Evolutionary conservation across 345 rosid genomes (phyloP).

Genomic region (Reutealis trisperma): DNA sequence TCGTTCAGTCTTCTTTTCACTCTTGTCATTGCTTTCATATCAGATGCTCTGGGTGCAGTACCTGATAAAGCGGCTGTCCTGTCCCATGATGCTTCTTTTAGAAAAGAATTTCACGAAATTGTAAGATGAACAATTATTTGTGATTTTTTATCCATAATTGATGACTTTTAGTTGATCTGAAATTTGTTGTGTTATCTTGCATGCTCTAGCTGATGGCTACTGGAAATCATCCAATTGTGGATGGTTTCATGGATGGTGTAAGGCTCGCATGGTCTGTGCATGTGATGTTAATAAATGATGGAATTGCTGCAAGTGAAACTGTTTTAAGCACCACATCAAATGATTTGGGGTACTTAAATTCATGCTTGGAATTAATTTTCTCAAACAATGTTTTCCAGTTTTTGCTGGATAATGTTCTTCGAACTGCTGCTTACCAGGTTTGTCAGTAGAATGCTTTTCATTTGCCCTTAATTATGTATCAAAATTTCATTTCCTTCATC

Average conservation of each 20-base stretch:
- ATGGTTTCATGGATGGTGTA: conserved; percentile 76
- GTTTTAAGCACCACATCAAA: conserved; percentile 51
- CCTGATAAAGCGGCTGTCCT: conserved; percentile 79
- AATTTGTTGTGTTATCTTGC: conserved; percentile 29
- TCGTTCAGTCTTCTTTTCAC: conserved; percentile 76
- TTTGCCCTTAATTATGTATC: neutral
- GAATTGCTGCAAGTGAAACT: conserved; percentile 54
- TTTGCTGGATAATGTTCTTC: conserved; percentile 75
- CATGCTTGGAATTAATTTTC: conserved; percentile 76
- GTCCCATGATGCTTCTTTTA: conserved; percentile 73
- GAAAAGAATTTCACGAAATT: conserved; percentile 82
- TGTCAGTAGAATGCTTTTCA: neutral
- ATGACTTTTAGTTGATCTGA: conserved; percentile 14
- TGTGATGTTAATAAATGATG: conserved; percentile 77
- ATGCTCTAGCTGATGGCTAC: conserved; percentile 68
- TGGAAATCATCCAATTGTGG: conserved; percentile 54
- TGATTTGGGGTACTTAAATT: conserved; percentile 62
- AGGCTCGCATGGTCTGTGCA: conserved; percentile 93
- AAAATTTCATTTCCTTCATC: neutral
- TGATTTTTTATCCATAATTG: conserved; percentile 12
- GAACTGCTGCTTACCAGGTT: conserved; percentile 89
- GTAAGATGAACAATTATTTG: conserved; percentile 53
- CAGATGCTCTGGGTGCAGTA: conserved; percentile 82
- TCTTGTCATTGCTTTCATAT: conserved; percentile 75
- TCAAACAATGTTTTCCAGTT: conserved; percentile 77